Percentiles rank a stretch among this genome's conserved stretches.
Conservation (phyloP, 2,329 filamentous ascomycete species). For the Claviceps spartinae region DNA sequence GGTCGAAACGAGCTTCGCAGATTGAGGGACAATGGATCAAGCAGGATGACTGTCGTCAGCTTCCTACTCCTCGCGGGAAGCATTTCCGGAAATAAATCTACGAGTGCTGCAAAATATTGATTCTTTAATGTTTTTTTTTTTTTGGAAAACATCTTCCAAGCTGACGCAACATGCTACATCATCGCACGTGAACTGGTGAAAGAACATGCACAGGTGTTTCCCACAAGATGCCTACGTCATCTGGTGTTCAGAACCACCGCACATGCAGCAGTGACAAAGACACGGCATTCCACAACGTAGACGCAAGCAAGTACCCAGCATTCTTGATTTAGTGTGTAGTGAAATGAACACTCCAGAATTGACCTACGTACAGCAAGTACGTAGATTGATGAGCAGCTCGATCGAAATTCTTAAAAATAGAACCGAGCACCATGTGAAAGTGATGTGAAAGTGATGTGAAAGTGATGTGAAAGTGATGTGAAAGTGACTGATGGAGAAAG, state of each 20-base stretch:
- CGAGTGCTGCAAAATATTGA: background rate
- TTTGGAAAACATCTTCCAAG: background rate
- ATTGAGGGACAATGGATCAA: slow-evolving; percentile 49
- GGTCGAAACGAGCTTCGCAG: slow-evolving; percentile 21
- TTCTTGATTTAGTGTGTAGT: too few relatives aligned
- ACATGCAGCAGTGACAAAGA: too few relatives aligned
- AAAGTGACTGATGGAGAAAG: too few relatives aligned
- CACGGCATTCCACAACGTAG: too few relatives aligned
- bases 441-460: too few relatives aligned
- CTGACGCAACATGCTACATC: too few relatives aligned
- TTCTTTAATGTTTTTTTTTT: background rate
- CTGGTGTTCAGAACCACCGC: too few relatives aligned
- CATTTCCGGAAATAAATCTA: slow-evolving; percentile 5
- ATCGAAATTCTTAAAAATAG: background rate
- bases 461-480: too few relatives aligned
- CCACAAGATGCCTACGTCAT: too few relatives aligned
- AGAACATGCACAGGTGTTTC: too few relatives aligned
- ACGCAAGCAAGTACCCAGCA: too few relatives aligned
- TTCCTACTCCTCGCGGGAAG: slow-evolving; percentile 25
- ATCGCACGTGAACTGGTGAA: too few relatives aligned
- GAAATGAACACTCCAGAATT: background rate
- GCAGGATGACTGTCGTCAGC: slow-evolving; percentile 46
- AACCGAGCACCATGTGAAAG: background rate
- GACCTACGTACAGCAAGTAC: background rate
- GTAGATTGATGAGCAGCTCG: background rate